Conservation (phyloP, 2,329 filamentous ascomycete genomes). For the Didymella pomorum region DNA sequence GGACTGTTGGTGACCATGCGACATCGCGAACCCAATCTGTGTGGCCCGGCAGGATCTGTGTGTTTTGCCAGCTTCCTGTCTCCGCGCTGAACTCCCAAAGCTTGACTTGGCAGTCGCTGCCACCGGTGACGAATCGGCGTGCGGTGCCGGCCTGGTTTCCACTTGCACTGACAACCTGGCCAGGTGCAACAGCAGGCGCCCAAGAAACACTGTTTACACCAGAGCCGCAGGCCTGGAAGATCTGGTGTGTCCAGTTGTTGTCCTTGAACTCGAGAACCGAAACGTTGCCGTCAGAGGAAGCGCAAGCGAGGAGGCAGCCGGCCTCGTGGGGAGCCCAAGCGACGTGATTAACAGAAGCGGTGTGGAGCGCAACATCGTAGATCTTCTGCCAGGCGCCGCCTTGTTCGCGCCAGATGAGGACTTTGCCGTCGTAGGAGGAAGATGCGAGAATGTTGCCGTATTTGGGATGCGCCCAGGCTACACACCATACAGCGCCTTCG, state of each 20-base stretch:
- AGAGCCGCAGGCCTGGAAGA: constrained; percentile 90
- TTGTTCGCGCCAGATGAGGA: constrained; percentile 97
- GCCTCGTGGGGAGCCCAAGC: constrained; percentile 97
- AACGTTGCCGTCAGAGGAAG: constrained; percentile 91
- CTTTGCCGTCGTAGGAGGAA: constrained; percentile 95
- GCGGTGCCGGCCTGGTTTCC: constrained; percentile 64
- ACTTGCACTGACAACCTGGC: constrained; percentile 79
- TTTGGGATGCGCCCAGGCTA: constrained; percentile 95
- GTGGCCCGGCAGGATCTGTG: constrained; percentile 74
- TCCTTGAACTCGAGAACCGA: constrained; percentile 97
- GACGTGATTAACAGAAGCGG: constrained; percentile 94
- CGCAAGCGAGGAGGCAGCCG: constrained; percentile 92
- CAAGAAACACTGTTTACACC: constrained; percentile 96
- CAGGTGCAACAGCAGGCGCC: constrained; percentile 86
- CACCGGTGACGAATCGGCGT: constrained; percentile 90
- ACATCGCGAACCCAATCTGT: constrained; percentile 98
- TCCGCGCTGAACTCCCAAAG: constrained; percentile 80
- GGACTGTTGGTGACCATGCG: constrained; percentile 92
- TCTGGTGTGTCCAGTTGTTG: constrained; percentile 87
- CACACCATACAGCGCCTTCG: constrained; percentile 97
- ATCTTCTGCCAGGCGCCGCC: constrained; percentile 70
- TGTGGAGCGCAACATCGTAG: constrained; percentile 92
- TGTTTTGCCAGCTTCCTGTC: constrained; percentile 61
- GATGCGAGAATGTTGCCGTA: constrained; percentile 98
- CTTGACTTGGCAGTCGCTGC: constrained; percentile 91